Percentiles rank a stretch among this genome's conserved stretches.
Evolutionary conservation across 208 protist genomes (phyloP).

Genomic region (Leishmania arabica): DNA sequence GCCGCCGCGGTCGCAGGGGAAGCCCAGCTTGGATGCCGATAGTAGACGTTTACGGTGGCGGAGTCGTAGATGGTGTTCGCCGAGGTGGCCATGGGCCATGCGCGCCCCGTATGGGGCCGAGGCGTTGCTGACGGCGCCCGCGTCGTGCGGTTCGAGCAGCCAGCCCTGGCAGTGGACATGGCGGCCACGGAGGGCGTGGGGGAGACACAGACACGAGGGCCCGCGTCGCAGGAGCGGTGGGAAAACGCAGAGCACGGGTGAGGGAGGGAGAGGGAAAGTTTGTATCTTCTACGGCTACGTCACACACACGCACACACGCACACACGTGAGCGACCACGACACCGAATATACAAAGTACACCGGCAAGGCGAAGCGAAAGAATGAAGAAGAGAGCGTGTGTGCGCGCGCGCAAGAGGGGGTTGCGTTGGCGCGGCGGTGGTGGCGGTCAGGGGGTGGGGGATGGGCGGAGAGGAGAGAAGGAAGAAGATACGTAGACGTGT

Average conservation of each 20-base stretch:
- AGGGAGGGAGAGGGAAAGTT: no score
- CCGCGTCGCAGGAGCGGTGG: no score
- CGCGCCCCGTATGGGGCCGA: background rate
- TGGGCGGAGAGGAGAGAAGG: no score
- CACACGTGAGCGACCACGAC: no score
- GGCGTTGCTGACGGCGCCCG: background rate
- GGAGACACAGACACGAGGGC: background rate
- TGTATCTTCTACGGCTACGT: no score
- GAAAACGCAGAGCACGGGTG: no score
- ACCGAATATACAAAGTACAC: background rate
- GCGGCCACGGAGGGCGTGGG: background rate
- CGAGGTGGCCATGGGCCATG: conserved; percentile 10
- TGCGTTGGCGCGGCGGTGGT: no score
- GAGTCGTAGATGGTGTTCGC: conserved; percentile 7
- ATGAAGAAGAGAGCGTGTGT: background rate
- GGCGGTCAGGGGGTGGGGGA: no score
- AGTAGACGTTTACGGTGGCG: background rate
- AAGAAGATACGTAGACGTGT: no score
- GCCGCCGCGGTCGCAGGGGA: background rate
- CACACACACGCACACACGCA: no score
- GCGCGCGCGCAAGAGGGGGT: no score
- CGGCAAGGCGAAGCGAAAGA: conserved; percentile 1
- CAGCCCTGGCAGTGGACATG: conserved; percentile 6
- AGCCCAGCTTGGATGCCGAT: background rate
- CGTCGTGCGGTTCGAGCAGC: conserved; percentile 7